Evolutionary conservation across 805 yeast species (phyloP), one percentile per base, ranked within the genome.

Genomic region (Yarrowia porcina): DNA sequence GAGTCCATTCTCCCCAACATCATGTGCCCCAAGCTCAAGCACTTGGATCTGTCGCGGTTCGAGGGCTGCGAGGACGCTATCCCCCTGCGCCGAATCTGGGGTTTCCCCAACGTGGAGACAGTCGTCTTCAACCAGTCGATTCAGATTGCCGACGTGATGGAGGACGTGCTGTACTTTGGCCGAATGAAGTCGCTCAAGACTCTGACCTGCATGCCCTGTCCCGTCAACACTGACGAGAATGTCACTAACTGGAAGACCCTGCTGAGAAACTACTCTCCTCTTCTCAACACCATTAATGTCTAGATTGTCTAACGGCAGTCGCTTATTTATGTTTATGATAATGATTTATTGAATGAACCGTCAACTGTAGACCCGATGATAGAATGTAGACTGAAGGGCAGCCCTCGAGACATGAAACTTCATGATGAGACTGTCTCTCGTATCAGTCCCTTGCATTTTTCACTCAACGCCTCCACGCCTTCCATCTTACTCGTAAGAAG

Each of bases 61-160:
- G 61, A 56, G 61, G 49, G 47, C 21, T 39, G 49, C 15, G 61
- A 56, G n/a, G 47, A 39, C 49, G 47, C 61, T 17, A 56, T 56
- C 7, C 49, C 61, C 0, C 61, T 39, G 28, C 47, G 61, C 2
- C 61, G 61, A 28, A 56, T 56, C 61, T 56, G 61, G 61, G 61
- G 61, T 17, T 56, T 56, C 39, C 61, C 61, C 27, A 56, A 56
- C 49, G 61, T 56, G 8, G 61, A 56, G 23, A 56, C 61, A 28
- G 49, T 56, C 10, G 49, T 56, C 12, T 56, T 56, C 39, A 56
- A 56, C 38, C 49, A 41, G 36, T 56, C 49, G 27, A 39, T 32
- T 21, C 47, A 41, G 39, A 32, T 56, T 11, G 49, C 61, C 17
- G 61, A 41, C 47, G 61, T 56, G 12, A 56, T 56, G 49, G 61